Evolutionary conservation across 176 grass and related monocot species (phyloP), one percentile per base, ranked within the genome.

Genomic region (Rhynchospora pubera): DNA sequence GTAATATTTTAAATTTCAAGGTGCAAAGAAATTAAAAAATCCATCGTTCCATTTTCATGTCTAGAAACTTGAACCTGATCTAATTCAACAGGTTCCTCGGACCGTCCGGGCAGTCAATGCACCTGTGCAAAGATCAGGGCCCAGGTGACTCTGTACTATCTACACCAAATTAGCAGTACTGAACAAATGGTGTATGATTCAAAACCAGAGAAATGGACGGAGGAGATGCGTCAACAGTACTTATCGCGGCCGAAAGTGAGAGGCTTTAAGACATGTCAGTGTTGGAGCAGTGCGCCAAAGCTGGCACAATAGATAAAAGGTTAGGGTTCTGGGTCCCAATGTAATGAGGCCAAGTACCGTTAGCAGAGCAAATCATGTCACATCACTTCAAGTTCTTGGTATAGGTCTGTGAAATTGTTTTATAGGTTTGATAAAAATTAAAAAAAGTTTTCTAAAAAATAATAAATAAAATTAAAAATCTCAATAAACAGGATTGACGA

Each of bases 201-300:
- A 44, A 39, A 70, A 43, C 8, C 9, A 3, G 19, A 4, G 9
- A 32, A 53, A 58, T 18, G 12, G 5, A 79, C 46, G 61, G 74
- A n/a, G 24, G 23, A 22, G 59, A 85, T 68, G 13, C 15, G 13
- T 10, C 62, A 5, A 15, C 30, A 48, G 23, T 3, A 42, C 24
- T 85, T 52, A 51, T 5, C 12, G 55, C 64, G 64, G 53, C 19
- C 23, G 47, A 70, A 18, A 16, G 78, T 64, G 18, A 6, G 34
- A 48, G 77, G 14, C 48, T 86, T 21, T 9, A 74, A 65, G 65
- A 50, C 39, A 28, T 32, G 79, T 86, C 53, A 53, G 69, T 48
- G 78, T 57, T 57, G 65, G n/a, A 79, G 47, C 42, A 5, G 3
- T 24, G 55, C 39, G 68, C 10, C 39, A 86, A n/a, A 82, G 65